A percentile compares a stretch with the other conserved stretches of the same genome.
phyloP scores from a whole-genome alignment of 257 asterid species.

The Gentiana macrophylla region DNA sequence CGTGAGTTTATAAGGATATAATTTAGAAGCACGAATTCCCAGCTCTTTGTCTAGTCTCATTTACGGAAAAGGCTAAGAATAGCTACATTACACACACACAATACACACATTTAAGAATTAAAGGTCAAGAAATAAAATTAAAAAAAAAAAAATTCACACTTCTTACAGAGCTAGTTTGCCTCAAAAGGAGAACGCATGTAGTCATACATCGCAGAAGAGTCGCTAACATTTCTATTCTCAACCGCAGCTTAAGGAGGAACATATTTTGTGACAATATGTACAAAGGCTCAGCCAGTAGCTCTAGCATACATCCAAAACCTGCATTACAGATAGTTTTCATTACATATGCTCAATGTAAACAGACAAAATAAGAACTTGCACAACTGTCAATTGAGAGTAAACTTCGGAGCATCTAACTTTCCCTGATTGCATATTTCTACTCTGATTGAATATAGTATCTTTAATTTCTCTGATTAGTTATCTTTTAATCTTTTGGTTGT shows the following conservation, averaged over 20 bases:
- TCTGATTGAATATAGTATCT: no score
- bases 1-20: no score
- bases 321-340: conserved; percentile 9
- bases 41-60: no score
- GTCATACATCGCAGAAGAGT: conserved; percentile 73
- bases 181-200: conserved; percentile 63
- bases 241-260: conserved; percentile 75
- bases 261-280: conserved; percentile 85
- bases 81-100: no score
- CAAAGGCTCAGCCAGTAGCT: conserved; percentile 89
- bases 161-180: conserved; percentile 54
- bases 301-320: conserved; percentile 92
- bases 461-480: no score
- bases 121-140: background rate
- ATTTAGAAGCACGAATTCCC: no score
- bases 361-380: background rate
- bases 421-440: no score
- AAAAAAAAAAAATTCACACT: background rate
- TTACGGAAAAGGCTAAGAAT: no score
- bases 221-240: conserved; percentile 67
- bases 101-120: background rate
- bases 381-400: no score
- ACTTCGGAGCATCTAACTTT: no score
- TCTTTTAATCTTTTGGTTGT: no score
- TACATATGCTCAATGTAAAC: background rate